Percentiles rank a stretch among this genome's conserved stretches.
Conservation (phyloP, 2,329 filamentous ascomycete species). For the Neopestalotiopsis rosae region DNA sequence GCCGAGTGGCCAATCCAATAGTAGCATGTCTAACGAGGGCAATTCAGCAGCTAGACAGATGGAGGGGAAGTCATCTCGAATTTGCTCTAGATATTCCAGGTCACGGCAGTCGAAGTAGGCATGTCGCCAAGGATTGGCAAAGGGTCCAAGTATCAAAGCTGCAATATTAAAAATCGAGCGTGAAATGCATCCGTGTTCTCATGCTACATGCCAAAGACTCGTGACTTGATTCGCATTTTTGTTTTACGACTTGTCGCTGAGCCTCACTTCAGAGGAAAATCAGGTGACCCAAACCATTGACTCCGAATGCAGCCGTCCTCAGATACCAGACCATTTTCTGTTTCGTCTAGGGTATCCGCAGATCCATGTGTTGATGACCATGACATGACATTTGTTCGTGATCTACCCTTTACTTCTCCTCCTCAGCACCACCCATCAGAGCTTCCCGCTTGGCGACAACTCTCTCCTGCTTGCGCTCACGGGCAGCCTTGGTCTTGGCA, state of each 20-base stretch:
- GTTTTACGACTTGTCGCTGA: constrained; percentile 19
- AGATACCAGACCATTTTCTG: constrained; percentile 18
- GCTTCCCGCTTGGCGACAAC: constrained; percentile 88
- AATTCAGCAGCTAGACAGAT: too few species aligned
- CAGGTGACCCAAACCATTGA: constrained; percentile 61
- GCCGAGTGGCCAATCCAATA: too few species aligned
- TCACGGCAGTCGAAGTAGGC: not conserved
- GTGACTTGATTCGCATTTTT: constrained; percentile 23
- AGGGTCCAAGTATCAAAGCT: not conserved
- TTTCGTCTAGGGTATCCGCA: constrained; percentile 44
- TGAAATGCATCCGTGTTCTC: constrained; percentile 18
- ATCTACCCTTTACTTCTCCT: constrained; percentile 53
- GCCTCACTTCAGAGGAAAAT: constrained; percentile 27
- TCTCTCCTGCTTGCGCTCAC: constrained; percentile 97
- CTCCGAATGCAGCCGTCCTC: constrained; percentile 64
- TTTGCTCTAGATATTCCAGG: too few species aligned
- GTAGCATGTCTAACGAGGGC: too few species aligned
- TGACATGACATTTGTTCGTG: constrained; percentile 27
- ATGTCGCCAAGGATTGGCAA: not conserved
- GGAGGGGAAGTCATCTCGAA: too few species aligned
- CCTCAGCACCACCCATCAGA: constrained; percentile 74
- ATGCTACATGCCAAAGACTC: constrained; percentile 20
- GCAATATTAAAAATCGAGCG: constrained; percentile 10
- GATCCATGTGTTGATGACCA: constrained; percentile 38
- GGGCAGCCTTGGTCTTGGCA: constrained; percentile 99